Percentiles rank a stretch among this genome's conserved stretches.
phyloP scores from a whole-genome alignment of 148 eudicot genomes.

The Camellia granthamiana region DNA sequence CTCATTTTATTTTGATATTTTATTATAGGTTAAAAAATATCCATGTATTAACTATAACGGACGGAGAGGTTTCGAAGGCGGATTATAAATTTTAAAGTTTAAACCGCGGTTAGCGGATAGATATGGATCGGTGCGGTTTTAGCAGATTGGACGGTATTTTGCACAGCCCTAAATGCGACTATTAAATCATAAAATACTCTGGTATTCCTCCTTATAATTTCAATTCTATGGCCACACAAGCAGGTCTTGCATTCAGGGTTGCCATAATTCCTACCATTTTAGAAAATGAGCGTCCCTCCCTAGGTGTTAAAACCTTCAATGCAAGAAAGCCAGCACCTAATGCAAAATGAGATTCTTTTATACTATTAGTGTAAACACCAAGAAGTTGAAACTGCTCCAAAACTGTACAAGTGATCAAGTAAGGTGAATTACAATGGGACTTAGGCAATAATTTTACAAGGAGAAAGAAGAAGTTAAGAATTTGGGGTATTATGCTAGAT shows the following conservation, averaged over 20 bases:
- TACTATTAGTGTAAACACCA: neutral
- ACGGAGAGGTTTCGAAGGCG: no score
- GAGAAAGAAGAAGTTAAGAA: neutral
- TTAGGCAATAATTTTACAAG: neutral
- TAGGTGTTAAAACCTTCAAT: neutral
- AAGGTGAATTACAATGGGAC: neutral
- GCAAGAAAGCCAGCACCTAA: neutral
- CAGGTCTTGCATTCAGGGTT: neutral
- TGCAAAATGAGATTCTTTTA: neutral
- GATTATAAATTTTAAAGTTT: no score
- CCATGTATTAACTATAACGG: no score
- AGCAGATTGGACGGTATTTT: no score
- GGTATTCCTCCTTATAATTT: no score
- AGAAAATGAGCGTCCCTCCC: neutral
- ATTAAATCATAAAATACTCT: no score
- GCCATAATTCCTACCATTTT: neutral
- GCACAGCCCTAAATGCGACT: no score
- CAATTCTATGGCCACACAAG: neutral
- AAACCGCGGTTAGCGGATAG: no score
- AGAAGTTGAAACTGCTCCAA: neutral
- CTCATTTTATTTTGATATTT: no score
- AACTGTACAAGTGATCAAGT: neutral
- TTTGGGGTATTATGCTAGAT: neutral
- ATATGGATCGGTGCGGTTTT: no score
- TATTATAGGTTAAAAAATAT: no score